Evolutionary conservation across 345 rosid species (phyloP).

Genomic region (Salix suchowensis): DNA sequence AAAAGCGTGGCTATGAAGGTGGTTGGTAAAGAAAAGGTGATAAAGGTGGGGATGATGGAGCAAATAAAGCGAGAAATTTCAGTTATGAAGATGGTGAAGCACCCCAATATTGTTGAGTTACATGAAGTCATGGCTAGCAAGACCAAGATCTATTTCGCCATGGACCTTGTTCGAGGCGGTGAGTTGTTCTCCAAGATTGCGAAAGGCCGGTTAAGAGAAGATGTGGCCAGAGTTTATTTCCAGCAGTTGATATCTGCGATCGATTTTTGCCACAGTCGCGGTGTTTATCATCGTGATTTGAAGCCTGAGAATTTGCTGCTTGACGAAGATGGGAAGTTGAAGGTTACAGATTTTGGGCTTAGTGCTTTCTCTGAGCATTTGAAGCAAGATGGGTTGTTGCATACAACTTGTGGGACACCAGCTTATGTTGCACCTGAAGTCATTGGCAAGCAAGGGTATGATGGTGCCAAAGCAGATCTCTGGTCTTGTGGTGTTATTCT

Average conservation of each 20-base stretch:
- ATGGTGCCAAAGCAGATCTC: slow-evolving; percentile 83
- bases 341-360: slow-evolving; percentile 87
- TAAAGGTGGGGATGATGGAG: slow-evolving; percentile 82
- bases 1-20: slow-evolving; percentile 81
- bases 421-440: slow-evolving; percentile 95
- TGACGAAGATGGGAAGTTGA: slow-evolving; percentile 69
- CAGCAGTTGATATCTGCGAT: slow-evolving; percentile 77
- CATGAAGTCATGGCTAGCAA: slow-evolving; percentile 96
- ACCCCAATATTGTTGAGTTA: slow-evolving; percentile 75
- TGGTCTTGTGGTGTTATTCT: slow-evolving; percentile 97
- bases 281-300: slow-evolving; percentile 84
- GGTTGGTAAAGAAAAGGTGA: slow-evolving; percentile 80
- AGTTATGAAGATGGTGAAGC: slow-evolving; percentile 90
- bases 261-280: slow-evolving; percentile 91
- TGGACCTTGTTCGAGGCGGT: slow-evolving; percentile 91
- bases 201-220: slow-evolving; percentile 70
- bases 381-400: slow-evolving; percentile 71
- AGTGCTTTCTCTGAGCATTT: slow-evolving; percentile 71
- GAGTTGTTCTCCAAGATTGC: slow-evolving; percentile 66
- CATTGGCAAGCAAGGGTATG: slow-evolving; percentile 74
- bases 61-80: slow-evolving; percentile 88
- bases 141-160: slow-evolving; percentile 86
- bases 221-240: slow-evolving; percentile 66
- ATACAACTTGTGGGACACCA: slow-evolving; percentile 89
- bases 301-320: slow-evolving; percentile 85